phyloP scores from a whole-genome alignment of 129 eudicot species.

The Helichrysum umbraculigerum region DNA sequence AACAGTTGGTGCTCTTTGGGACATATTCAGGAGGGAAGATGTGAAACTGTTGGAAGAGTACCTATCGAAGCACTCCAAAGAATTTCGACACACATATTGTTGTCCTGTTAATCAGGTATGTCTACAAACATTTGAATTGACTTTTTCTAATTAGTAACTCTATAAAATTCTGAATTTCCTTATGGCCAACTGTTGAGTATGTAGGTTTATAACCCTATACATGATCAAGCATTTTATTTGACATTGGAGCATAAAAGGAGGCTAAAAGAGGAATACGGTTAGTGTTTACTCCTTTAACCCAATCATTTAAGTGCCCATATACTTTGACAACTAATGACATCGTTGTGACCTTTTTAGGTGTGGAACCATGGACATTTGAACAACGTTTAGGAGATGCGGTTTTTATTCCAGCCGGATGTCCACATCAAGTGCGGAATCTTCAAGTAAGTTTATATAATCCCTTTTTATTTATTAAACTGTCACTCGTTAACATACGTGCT shows the following conservation, averaged over 20 bases:
- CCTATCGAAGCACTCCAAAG: constrained; percentile 50
- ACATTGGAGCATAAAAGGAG: constrained; percentile 62
- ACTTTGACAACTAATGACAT: background rate
- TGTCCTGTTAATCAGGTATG: constrained; percentile 39
- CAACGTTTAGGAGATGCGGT: constrained; percentile 77
- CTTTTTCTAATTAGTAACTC: too few relatives aligned
- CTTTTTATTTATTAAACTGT: too few relatives aligned
- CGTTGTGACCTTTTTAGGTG: constrained; percentile 31
- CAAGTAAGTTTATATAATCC: constrained; percentile 34
- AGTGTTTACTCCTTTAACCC: background rate
- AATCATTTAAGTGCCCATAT: too few relatives aligned
- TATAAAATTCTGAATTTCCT: too few relatives aligned
- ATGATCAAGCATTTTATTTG: constrained; percentile 72
- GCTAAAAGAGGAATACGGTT: constrained; percentile 81
- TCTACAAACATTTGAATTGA: too few relatives aligned
- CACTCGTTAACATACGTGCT: too few relatives aligned
- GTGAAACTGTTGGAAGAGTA: constrained; percentile 56
- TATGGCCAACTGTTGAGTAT: constrained; percentile 12
- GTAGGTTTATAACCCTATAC: constrained; percentile 65
- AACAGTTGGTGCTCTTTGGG: constrained; percentile 74
- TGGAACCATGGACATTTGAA: constrained; percentile 75
- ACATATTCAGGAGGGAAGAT: constrained; percentile 80
- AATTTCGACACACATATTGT: constrained; percentile 67
- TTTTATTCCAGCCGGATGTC: constrained; percentile 70
- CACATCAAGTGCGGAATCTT: constrained; percentile 80